Evolutionary conservation across 2,329 filamentous ascomycete genomes (phyloP).

Genomic region (Cordyceps cicadae): DNA sequence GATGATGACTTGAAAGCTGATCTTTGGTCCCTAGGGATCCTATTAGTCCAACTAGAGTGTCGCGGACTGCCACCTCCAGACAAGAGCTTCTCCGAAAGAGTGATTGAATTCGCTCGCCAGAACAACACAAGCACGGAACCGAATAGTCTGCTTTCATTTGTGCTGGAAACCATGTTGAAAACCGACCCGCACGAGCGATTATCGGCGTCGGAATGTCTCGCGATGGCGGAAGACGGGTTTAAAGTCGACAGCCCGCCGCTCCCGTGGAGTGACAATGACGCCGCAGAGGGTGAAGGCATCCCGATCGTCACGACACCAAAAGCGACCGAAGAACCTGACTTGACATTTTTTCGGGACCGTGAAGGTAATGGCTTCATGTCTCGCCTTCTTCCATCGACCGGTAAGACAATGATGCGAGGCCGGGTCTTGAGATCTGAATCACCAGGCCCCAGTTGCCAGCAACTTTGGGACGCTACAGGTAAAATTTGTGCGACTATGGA

Average conservation of each 20-base stretch:
- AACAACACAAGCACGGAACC: not conserved
- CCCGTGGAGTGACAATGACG: no score
- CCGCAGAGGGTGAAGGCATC: no score
- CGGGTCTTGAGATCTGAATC: no score
- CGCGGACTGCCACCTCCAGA: not conserved
- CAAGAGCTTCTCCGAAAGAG: not conserved
- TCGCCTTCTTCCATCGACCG: no score
- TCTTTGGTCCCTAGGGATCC: not conserved
- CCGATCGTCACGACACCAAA: no score
- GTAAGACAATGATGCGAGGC: no score
- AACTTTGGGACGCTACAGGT: no score
- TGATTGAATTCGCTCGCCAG: not conserved
- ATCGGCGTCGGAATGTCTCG: not conserved
- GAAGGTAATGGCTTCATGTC: no score
- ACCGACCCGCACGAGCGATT: not conserved
- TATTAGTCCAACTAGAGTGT: not conserved
- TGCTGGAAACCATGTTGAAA: not conserved
- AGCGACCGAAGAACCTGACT: no score
- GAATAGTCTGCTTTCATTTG: not conserved
- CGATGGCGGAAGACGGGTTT: not conserved
- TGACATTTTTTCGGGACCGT: no score
- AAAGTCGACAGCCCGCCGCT: not conserved
- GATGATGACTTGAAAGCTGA: not conserved
- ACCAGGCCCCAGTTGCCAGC: no score
- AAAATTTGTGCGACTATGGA: no score